Conservation (phyloP, 352 stramenopile genomes). For the Phytophthora fragariae region DNA sequence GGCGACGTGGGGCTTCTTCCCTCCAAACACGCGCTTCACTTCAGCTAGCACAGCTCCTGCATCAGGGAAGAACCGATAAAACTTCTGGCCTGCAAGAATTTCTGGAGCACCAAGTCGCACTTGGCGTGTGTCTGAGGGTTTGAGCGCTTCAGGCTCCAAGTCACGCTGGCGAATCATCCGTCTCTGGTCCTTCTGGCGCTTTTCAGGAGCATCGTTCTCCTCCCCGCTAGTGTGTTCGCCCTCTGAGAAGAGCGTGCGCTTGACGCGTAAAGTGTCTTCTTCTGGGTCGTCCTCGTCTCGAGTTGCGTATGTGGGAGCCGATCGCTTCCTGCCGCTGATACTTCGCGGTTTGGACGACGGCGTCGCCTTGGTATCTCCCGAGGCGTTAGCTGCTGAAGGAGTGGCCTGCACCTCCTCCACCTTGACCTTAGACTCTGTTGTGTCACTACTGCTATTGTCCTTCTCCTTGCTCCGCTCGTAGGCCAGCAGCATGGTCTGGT, state of each 20-base stretch:
- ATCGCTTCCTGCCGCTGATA: constrained; percentile 53
- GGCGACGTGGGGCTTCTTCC: constrained; percentile 81
- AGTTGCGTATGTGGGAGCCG: background rate
- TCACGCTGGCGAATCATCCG: constrained; percentile 14
- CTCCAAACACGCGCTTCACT: constrained; percentile 77
- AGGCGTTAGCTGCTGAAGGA: constrained; percentile 7
- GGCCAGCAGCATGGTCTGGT: constrained; percentile 56
- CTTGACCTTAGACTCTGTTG: constrained; percentile 22
- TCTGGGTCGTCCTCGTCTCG: constrained; percentile 27
- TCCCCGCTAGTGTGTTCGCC: constrained; percentile 62
- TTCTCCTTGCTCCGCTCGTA: constrained; percentile 52
- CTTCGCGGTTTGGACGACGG: constrained; percentile 58
- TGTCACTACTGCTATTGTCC: constrained; percentile 2
- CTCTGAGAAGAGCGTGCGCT: constrained; percentile 74
- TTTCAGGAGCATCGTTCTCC: constrained; percentile 52
- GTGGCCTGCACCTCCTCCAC: constrained; percentile 24
- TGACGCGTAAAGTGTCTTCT: constrained; percentile 42
- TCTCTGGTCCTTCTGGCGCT: constrained; percentile 8
- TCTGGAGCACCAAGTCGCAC: constrained; percentile 56
- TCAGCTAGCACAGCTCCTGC: constrained; percentile 64
- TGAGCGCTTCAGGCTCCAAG: constrained; percentile 58
- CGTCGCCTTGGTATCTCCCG: constrained; percentile 42
- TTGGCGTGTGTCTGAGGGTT: constrained; percentile 60
- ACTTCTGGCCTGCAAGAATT: constrained; percentile 71
- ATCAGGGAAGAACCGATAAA: constrained; percentile 78